phyloP scores from a whole-genome alignment of 352 stramenopile species.

The Pythium apleroticum region DNA sequence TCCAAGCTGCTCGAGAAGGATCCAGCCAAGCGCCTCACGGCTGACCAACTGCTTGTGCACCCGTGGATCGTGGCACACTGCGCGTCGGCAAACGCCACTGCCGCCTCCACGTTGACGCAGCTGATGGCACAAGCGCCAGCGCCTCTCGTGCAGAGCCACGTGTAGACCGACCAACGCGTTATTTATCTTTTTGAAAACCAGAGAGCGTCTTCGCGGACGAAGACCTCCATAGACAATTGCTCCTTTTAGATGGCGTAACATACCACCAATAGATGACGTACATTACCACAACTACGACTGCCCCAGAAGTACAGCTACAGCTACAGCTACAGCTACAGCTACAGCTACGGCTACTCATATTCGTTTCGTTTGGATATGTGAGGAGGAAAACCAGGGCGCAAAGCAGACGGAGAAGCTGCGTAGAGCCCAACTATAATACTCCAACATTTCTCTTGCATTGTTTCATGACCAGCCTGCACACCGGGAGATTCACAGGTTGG shows the following conservation, averaged over 20 bases:
- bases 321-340: not conserved
- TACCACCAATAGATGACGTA: constrained; percentile 4
- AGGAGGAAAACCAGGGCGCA: constrained; percentile 72
- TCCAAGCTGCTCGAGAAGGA: constrained; percentile 83
- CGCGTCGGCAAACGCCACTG: constrained; percentile 11
- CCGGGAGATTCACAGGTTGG: constrained; percentile 63
- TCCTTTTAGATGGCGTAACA: not conserved
- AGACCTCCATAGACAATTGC: not conserved
- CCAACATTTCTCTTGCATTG: constrained; percentile 66
- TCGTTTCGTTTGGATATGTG: constrained; percentile 37
- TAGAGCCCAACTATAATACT: constrained; percentile 80
- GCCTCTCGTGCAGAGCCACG: not conserved
- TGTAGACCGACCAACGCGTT: constrained; percentile 3
- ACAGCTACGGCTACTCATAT: not conserved
- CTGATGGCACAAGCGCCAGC: not conserved
- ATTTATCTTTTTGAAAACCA: constrained; percentile 19
- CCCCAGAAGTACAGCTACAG: too few relatives aligned
- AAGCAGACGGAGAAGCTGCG: constrained; percentile 70
- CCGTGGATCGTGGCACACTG: constrained; percentile 72
- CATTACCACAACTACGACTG: constrained; percentile 8
- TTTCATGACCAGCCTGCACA: constrained; percentile 84
- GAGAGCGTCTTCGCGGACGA: not conserved
- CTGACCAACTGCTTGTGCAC: constrained; percentile 90
- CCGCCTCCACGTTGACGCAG: constrained; percentile 14
- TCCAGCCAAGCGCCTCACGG: constrained; percentile 80